Base-by-base conservation (phyloP, 371 early-diverging fungal genomes). In the Circinella umbellata region DNA sequence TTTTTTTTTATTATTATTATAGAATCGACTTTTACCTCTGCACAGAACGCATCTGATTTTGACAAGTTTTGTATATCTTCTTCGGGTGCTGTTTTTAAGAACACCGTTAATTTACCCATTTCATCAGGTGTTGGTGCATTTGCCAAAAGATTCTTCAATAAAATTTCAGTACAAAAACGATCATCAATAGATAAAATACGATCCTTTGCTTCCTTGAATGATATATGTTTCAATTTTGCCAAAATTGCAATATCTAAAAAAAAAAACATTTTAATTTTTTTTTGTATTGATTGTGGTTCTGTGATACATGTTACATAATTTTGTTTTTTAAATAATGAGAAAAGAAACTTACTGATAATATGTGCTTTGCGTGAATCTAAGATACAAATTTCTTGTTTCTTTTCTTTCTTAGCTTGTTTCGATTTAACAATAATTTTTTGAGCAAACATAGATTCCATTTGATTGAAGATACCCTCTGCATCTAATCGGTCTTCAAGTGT, bases 31-130 rank as follows among this genome's bases (percentile, higher is more conserved):
- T 60, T 61, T 79, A 93, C 89, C 88, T 95, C 95, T n/a, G 94
- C 82, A 76, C 95, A 88, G 78, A 97, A 97, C 37, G 87, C 86
- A 46, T 97, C 98, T 4, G 97, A 88, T 39, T 88, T 81, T 9
- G 92, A 88, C 60, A 97, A 77, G 20, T 85, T 85, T 64, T 85
- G 75, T 35, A 87, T 72, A 63, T 90, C 90, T 17, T 93, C 90
- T 42, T 87, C 88, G 0, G 88, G 69, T 0, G 86, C 89, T 20
- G 91, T 90, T 51, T 80, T 81, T 15, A 81, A 35, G 71, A 91
- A 93, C 27, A 88, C 89, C 14, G 91, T 80, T 8, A 96, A 75
- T 68, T 88, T 84, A 7, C 92, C 93, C 80, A 90, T 87, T 69
- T 95, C 96, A 62, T 93, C 94, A 20, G 89, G 81, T 0, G 93